Evolutionary conservation across 768 basidiomycete genomes (phyloP).

Genomic region (Mycena pura): DNA sequence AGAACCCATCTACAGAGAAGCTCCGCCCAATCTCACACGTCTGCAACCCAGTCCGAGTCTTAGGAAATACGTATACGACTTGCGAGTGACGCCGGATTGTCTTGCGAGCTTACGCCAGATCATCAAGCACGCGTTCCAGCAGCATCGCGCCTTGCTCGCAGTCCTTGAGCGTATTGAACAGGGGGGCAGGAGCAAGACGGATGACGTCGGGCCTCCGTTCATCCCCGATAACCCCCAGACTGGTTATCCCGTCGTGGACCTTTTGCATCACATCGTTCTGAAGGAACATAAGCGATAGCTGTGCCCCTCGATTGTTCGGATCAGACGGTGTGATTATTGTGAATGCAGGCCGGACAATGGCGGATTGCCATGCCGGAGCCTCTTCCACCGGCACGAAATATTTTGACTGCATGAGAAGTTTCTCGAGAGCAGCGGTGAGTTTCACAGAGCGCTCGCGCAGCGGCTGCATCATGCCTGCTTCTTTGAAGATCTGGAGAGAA

Average conservation of each 20-base stretch:
- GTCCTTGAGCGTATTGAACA: slow-evolving; percentile 87
- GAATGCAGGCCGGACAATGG: slow-evolving; percentile 64
- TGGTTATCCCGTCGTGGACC: slow-evolving; percentile 65
- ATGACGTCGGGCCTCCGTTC: slow-evolving; percentile 93
- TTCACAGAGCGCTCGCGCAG: slow-evolving; percentile 72
- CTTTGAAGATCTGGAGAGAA: slow-evolving; percentile 79
- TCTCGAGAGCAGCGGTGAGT: slow-evolving; percentile 77
- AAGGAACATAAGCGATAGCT: slow-evolving; percentile 86
- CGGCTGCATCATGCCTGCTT: slow-evolving; percentile 74
- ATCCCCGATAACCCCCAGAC: slow-evolving; percentile 87
- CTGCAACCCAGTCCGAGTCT: not conserved
- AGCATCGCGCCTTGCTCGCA: slow-evolving; percentile 71
- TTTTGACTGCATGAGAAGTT: slow-evolving; percentile 61
- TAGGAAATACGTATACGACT: not conserved
- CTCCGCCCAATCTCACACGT: not conserved
- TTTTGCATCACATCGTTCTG: slow-evolving; percentile 73
- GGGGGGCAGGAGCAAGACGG: slow-evolving; percentile 81
- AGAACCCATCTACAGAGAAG: not conserved
- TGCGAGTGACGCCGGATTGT: too few relatives aligned
- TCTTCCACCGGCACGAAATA: slow-evolving; percentile 63
- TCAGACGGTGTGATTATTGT: slow-evolving; percentile 91
- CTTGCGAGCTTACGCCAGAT: slow-evolving; percentile 10
- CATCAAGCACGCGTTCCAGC: slow-evolving; percentile 64
- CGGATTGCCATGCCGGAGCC: slow-evolving; percentile 29
- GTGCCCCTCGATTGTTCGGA: slow-evolving; percentile 75